Evolutionary conservation across 441 rosid species (phyloP), one percentile per base, ranked within the genome.

Genomic region (Populus hybrid): DNA sequence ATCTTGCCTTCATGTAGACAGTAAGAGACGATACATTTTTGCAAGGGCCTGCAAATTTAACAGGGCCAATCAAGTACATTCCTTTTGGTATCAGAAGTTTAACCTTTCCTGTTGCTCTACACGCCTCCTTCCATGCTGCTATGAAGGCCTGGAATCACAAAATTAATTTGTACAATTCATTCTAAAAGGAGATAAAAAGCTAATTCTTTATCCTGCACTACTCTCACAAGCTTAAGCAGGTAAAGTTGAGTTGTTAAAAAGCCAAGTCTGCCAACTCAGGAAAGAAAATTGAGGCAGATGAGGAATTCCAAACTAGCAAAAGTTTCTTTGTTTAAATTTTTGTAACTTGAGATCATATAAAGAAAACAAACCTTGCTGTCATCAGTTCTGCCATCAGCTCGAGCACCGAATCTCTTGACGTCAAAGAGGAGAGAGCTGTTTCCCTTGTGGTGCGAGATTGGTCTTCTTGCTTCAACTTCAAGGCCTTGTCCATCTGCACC

Each of bases 51-150:
- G 75, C 32, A 70, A 86, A 80, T 70, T 71, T 74, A 21, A 83
- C 42, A 24, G 85, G 86, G 40, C 86, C 85, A 35, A 80, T 42
- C 76, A 75, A 46, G 57, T 46, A 46, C 57, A 14, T 5, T 46
- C 57, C 57, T 46, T 46, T 14, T 46, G 57, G 57, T 46, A 46
- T 12, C 57, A 46, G 19, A 46, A 46, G 57, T 46, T 46, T 14
- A 14, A 46, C 57, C 19, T 46, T 46, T 14, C 57, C 57, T 46
- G 57, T 46, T 65, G 80, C 78, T 84, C 7, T 71, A 70, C 83
- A 85, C 11, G 86, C 86, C 71, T 79, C 70, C 73, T 82, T 81
- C 84, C 86, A 83, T 11, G 83, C 85, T 40, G 78, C 73, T 74
- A 24, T 3, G 61, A 85, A 87, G 9, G 86, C 87, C 86, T 84